A percentile compares a stretch with the other conserved stretches of the same genome.
Evolutionary conservation across 495 filamentous ascomycete species (phyloP).

Genomic region (Neurospora cerealis): DNA sequence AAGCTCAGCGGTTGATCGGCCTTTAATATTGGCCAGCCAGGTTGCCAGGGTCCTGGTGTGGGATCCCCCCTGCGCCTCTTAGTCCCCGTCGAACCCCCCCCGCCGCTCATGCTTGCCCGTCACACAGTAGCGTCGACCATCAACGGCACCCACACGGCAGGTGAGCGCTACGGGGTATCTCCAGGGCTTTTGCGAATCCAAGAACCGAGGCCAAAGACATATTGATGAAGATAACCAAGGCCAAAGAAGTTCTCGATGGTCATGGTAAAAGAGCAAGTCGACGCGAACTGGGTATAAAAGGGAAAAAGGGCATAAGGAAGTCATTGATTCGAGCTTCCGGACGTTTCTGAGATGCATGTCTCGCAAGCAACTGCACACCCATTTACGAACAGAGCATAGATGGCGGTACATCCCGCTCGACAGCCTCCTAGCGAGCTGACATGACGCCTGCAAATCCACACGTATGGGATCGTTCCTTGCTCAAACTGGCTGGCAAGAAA

Average conservation of each 20-base stretch:
- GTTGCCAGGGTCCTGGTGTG: conserved; percentile 8
- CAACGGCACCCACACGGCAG: neutral
- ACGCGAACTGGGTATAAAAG: neutral
- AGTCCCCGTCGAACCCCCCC: neutral
- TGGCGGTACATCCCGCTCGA: neutral
- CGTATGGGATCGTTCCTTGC: neutral
- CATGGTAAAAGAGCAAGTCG: neutral
- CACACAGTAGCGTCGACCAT: conserved; percentile 5
- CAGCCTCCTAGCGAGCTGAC: neutral
- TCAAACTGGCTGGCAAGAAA: neutral
- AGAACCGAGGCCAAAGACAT: neutral
- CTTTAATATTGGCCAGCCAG: conserved; percentile 38
- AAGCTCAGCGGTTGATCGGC: conserved; percentile 33
- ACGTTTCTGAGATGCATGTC: neutral
- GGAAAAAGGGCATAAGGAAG: neutral
- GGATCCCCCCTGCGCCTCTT: conserved; percentile 10
- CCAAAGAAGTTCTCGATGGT: neutral
- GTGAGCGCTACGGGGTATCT: neutral
- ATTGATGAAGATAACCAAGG: neutral
- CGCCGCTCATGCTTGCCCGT: conserved; percentile 6
- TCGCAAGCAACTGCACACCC: neutral
- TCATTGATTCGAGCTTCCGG: neutral
- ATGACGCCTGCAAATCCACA: neutral
- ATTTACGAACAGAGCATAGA: neutral
- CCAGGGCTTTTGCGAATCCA: neutral